phyloP scores from a whole-genome alignment of 1,284 basidiomycete species.

The Athelia sp. region DNA sequence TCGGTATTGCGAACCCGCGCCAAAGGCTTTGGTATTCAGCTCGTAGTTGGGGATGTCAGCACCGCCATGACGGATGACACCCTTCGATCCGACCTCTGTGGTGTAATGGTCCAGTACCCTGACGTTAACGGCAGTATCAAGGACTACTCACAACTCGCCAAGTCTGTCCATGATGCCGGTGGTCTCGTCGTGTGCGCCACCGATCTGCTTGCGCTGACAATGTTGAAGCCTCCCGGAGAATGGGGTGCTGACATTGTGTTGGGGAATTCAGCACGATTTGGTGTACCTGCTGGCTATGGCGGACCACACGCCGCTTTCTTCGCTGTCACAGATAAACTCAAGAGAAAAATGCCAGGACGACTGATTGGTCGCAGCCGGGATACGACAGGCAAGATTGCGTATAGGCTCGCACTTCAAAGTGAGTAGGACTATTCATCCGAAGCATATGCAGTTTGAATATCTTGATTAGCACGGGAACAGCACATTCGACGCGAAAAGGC shows the following conservation, averaged over 20 bases:
- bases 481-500: slow-evolving; percentile 96
- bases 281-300: slow-evolving; percentile 87
- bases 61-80: slow-evolving; percentile 49
- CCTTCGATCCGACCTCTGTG: slow-evolving; percentile 68
- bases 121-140: slow-evolving; percentile 85
- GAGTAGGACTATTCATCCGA: slow-evolving; percentile 21
- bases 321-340: slow-evolving; percentile 87
- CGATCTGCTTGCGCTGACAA: slow-evolving; percentile 89
- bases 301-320: slow-evolving; percentile 97
- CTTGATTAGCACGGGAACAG: slow-evolving; percentile 78
- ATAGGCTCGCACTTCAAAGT: slow-evolving; percentile 93
- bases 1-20: slow-evolving; percentile 85
- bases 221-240: slow-evolving; percentile 95
- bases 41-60: slow-evolving; percentile 63
- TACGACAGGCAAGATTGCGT: slow-evolving; percentile 79
- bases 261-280: slow-evolving; percentile 94
- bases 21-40: slow-evolving; percentile 83
- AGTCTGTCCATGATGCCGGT: slow-evolving; percentile 70
- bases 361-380: slow-evolving; percentile 91
- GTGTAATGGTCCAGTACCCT: slow-evolving; percentile 89
- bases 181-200: slow-evolving; percentile 85
- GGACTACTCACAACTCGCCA: slow-evolving; percentile 70
- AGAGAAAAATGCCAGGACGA: slow-evolving; percentile 96
- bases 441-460: neutral
- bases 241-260: slow-evolving; percentile 98